Conservation (phyloP, 2,329 filamentous ascomycete species). For the Sporothrix luriei region DNA sequence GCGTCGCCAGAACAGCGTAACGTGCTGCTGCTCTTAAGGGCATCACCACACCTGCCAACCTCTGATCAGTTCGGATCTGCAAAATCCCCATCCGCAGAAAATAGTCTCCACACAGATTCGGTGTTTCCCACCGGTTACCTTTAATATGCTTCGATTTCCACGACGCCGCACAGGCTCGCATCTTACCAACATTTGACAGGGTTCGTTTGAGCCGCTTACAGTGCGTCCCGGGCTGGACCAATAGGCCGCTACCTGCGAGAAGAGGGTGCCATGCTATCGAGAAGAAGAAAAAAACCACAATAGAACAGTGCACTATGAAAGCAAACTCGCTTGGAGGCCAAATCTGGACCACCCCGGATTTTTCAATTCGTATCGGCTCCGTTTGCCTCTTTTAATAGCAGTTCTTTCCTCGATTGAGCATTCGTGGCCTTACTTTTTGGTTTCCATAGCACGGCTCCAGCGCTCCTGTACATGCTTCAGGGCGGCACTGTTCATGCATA, state of each 20-base stretch:
- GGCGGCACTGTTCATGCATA: constrained; percentile 11
- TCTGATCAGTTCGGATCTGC: constrained; percentile 13
- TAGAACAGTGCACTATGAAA: neutral
- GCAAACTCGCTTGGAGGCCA: no score
- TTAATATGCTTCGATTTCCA: neutral
- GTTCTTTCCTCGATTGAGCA: neutral
- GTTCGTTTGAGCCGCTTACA: neutral
- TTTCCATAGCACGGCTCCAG: neutral
- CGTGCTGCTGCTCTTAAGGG: neutral
- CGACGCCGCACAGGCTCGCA: constrained; percentile 5
- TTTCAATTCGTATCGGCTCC: neutral
- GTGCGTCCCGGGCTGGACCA: constrained; percentile 12
- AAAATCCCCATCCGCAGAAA: neutral
- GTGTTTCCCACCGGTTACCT: neutral
- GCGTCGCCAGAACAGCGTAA: neutral
- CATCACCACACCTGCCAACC: neutral
- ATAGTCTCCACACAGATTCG: neutral
- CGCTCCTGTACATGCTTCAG: neutral
- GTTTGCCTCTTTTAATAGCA: neutral
- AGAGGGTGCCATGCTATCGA: constrained; percentile 12
- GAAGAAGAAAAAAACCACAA: neutral
- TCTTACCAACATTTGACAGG: neutral
- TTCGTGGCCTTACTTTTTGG: neutral
- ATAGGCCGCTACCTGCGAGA: neutral
- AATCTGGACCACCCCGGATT: constrained; percentile 6